phyloP scores from a whole-genome alignment of 2,329 filamentous ascomycete species.

The Claviceps monticola region DNA sequence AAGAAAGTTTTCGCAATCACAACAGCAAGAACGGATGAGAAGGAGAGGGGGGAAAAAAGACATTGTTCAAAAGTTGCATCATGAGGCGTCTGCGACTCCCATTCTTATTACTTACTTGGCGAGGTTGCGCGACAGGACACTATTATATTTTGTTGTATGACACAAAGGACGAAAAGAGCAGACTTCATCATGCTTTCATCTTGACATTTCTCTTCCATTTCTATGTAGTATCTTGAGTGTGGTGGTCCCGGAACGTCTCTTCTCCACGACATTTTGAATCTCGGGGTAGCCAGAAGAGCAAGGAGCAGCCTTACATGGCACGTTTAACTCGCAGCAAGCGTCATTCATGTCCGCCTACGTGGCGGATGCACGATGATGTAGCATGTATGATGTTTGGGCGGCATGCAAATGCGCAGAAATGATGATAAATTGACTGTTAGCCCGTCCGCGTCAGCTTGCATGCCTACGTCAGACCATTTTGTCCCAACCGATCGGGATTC shows the following conservation, averaged over 20 bases:
- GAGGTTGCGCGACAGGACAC: constrained; percentile 35
- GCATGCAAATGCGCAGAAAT: too few species aligned
- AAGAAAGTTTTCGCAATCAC: background rate
- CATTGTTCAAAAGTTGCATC: constrained; percentile 16
- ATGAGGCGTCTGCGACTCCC: constrained; percentile 17
- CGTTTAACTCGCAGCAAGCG: constrained; percentile 26
- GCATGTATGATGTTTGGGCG: background rate
- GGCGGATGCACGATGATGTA: constrained; percentile 12
- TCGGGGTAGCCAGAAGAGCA: constrained; percentile 21
- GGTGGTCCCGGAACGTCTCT: too few species aligned
- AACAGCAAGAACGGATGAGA: background rate
- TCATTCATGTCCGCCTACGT: constrained; percentile 24
- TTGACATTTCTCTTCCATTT: background rate
- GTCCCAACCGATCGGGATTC: too few species aligned
- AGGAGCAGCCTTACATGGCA: constrained; percentile 26
- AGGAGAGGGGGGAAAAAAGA: too few species aligned
- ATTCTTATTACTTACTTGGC: constrained; percentile 7
- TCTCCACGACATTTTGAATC: constrained; percentile 22
- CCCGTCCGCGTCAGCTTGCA: background rate
- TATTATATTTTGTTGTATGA: constrained; percentile 36
- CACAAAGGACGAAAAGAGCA: constrained; percentile 42
- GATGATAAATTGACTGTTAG: background rate
- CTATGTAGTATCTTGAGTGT: too few species aligned
- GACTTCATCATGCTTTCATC: constrained; percentile 18
- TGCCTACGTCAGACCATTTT: background rate